Base-by-base conservation (phyloP, 192 early-diverging fungal genomes). In the Linnemannia schmuckeri region DNA sequence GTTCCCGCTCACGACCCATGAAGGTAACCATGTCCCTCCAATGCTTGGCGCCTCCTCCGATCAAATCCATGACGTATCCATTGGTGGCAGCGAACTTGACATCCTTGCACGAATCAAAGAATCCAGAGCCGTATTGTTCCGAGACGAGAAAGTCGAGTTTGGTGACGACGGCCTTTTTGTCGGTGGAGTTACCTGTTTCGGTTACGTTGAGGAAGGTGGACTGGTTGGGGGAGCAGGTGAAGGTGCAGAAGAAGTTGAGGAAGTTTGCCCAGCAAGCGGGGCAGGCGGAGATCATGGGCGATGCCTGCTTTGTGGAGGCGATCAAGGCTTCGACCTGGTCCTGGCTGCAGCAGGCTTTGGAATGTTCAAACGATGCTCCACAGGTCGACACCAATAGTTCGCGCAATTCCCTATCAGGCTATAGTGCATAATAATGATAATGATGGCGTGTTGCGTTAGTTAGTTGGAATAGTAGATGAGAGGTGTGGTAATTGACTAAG, bases 181-280 rank as follows among this genome's bases (percentile, higher is more conserved):
- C 78, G 0, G 80, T 70, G 6, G 92, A 86, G 18, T 75, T 38
- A 13, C 49, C 75, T 2, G 82, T 86, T 5, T 63, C 68, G 4
- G 93, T 94, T 37, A 93, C 91, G 40, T 94, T 94, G 75, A 94
- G 89, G 78, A 94, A 93, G 1, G 89, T 91, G 1, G 93, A 93
- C 72, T 94, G 93, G 73, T 93, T 75, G 54, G 92, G 91, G 24
- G 93, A 94, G 68, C 93, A 94, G 35, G 93, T 93, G 78, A 94
- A 94, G 4, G 89, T 82, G 66, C 93, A 94, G 77, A 92, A 94
- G 78, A 94, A 93, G 80, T 90, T 81, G 49, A 91, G 73, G 74
- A 94, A 93, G 73, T 94, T 94, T n/a, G 89, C 81, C 92, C 92
- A 94, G 75, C 93, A 94, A 3, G 93, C 93, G 37, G 93, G 93